These are phyloP conservation scores for Stephanodiscus minutulus DNA, from an alignment of 108 stramenopile genomes.

Conservation along the genomic window DNA sequence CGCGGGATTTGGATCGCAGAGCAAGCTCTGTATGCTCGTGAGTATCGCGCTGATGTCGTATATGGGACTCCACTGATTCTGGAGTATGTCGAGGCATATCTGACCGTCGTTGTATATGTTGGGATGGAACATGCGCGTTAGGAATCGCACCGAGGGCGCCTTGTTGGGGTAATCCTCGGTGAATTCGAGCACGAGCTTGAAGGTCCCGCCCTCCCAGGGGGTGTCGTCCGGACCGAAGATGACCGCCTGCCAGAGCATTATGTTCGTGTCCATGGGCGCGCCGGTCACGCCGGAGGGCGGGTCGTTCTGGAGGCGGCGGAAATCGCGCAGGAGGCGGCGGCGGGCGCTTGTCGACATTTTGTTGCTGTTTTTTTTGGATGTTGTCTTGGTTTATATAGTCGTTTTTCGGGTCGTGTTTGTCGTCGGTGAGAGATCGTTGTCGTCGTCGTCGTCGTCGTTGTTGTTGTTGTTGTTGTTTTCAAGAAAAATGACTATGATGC, in stretches of 20 bases:
- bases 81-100: conserved; percentile 99
- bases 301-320: too few relatives aligned
- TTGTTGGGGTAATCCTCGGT: conserved; percentile 98
- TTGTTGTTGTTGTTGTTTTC: too few relatives aligned
- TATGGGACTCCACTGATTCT: conserved; percentile 99
- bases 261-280: conserved; percentile 96
- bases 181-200: conserved; percentile 97
- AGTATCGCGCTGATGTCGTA: conserved; percentile 99
- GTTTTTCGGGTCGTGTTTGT: too few relatives aligned
- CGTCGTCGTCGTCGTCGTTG: too few relatives aligned
- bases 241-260: conserved; percentile 98
- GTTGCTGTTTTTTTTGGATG: too few relatives aligned
- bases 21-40: conserved; percentile 97
- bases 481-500: too few relatives aligned
- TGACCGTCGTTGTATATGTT: conserved; percentile 99
- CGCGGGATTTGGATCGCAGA: conserved; percentile 99
- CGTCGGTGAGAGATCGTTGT: too few relatives aligned
- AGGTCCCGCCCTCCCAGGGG: conserved; percentile 96
- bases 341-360: too few relatives aligned
- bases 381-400: too few relatives aligned
- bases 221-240: conserved; percentile 98
- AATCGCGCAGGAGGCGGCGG: too few relatives aligned
- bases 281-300: too few relatives aligned
- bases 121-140: conserved; percentile 97
- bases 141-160: conserved; percentile 97